phyloP scores from a whole-genome alignment of 1,139 yeast genomes.

The Insectozyma bohioensis region DNA sequence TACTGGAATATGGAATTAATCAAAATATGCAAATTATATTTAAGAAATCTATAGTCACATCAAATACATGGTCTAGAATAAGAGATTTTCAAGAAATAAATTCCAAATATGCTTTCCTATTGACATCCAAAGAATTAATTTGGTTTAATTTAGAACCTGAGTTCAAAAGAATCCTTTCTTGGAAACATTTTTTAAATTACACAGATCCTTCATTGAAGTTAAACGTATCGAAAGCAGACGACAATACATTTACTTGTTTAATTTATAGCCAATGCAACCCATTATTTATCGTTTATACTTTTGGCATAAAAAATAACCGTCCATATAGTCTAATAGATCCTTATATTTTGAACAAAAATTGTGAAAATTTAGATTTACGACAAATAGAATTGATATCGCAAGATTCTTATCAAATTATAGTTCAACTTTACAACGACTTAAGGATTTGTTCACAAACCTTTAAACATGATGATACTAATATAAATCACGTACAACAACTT shows the following conservation, averaged over 20 bases:
- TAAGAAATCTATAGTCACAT: slow-evolving; percentile 41
- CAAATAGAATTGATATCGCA: slow-evolving; percentile 6
- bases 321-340: slow-evolving; percentile 33
- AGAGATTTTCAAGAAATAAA: slow-evolving; percentile 40
- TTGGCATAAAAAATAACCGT: slow-evolving; percentile 35
- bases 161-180: slow-evolving; percentile 50
- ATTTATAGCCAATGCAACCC: slow-evolving; percentile 45
- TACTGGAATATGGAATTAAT: slow-evolving; percentile 29
- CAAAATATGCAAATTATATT: slow-evolving; percentile 20
- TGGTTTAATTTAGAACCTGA: slow-evolving; percentile 34
- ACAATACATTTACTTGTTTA: slow-evolving; percentile 29
- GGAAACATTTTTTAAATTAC: slow-evolving; percentile 66
- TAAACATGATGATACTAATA: neutral
- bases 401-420: neutral
- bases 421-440: slow-evolving; percentile 9
- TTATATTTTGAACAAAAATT: slow-evolving; percentile 19
- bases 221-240: slow-evolving; percentile 20
- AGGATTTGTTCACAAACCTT: slow-evolving; percentile 6
- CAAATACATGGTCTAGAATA: slow-evolving; percentile 58
- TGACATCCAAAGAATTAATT: slow-evolving; percentile 64
- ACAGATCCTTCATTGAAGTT: slow-evolving; percentile 57
- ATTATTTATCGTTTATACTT: slow-evolving; percentile 41
- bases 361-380: slow-evolving; percentile 10
- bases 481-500: neutral
- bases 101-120: slow-evolving; percentile 33